A percentile compares a stretch with the other conserved stretches of the same genome.
phyloP scores from a whole-genome alignment of 164 flowering plant species.

The Macadamia tetraphylla region DNA sequence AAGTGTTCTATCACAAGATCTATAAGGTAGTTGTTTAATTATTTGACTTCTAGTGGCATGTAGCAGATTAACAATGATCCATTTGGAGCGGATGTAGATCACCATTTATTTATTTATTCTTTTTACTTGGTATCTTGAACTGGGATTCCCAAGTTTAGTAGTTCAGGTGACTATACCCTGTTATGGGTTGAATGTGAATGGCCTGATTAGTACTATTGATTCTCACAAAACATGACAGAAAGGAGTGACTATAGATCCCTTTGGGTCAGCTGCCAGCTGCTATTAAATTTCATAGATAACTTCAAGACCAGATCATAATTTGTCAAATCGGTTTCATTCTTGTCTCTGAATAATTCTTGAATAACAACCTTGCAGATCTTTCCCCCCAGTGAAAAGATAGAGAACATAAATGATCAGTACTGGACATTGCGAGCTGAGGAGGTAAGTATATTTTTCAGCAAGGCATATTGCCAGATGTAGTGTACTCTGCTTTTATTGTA shows the following conservation, averaged over 20 bases:
- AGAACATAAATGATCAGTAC: slow-evolving; percentile 82
- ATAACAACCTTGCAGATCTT: slow-evolving; percentile 51
- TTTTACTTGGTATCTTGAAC: neutral
- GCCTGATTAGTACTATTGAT: neutral
- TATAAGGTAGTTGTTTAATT: slow-evolving; percentile 39
- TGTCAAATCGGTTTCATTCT: neutral
- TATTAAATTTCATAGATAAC: neutral
- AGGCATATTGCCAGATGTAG: too few species aligned
- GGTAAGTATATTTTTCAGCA: slow-evolving; percentile 21
- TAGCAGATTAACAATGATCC: neutral
- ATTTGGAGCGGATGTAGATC: neutral
- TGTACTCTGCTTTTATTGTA: neutral
- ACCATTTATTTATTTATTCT: too few species aligned
- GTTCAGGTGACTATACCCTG: neutral
- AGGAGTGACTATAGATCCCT: neutral
- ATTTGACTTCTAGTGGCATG: neutral
- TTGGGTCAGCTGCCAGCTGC: neutral
- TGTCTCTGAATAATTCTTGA: neutral
- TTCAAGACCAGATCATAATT: too few species aligned
- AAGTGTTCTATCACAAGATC: slow-evolving; percentile 65
- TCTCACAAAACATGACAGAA: neutral
- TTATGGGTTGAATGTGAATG: neutral
- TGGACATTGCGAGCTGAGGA: slow-evolving; percentile 91
- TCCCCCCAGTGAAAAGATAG: slow-evolving; percentile 69
- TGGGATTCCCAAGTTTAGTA: neutral